Evolutionary conservation across 176 grass and related monocot species (phyloP).

Genomic region (Rhynchospora pubera): DNA sequence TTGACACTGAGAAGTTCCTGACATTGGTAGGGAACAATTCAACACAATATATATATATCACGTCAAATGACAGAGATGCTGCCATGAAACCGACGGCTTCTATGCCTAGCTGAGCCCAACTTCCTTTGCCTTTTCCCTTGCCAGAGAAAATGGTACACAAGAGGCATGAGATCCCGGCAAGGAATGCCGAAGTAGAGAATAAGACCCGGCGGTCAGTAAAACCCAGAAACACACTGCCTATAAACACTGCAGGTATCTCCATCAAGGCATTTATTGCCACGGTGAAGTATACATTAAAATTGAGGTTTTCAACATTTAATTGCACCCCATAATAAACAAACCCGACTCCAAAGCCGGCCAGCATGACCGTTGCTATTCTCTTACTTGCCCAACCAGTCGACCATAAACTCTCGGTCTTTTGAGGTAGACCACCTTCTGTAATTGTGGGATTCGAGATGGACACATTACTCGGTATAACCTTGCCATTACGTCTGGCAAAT

Average conservation of each 20-base stretch:
- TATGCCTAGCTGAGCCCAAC: conserved; percentile 27
- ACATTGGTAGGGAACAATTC: conserved; percentile 40
- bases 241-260: conserved; percentile 45
- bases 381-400: conserved; percentile 29
- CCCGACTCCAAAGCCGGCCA: conserved; percentile 32
- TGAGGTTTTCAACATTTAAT: conserved; percentile 45
- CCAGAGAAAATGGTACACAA: conserved; percentile 29
- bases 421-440: not conserved
- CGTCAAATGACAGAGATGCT: conserved; percentile 30
- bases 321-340: conserved; percentile 56
- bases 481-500: conserved; percentile 34
- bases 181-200: conserved; percentile 29
- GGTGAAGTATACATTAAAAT: conserved; percentile 45
- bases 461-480: conserved; percentile 26
- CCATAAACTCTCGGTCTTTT: conserved; percentile 27
- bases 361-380: conserved; percentile 29
- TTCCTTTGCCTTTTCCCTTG: conserved; percentile 21
- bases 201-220: conserved; percentile 22
- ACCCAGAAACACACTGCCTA: conserved; percentile 37
- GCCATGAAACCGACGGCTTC: conserved; percentile 47
- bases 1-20: conserved; percentile 32
- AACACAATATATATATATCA: conserved; percentile 32
- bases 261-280: conserved; percentile 39
- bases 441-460: not conserved
- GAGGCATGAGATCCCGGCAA: conserved; percentile 26